Conservation (phyloP, 192 early-diverging fungal genomes). For the Coemansia sp. region DNA sequence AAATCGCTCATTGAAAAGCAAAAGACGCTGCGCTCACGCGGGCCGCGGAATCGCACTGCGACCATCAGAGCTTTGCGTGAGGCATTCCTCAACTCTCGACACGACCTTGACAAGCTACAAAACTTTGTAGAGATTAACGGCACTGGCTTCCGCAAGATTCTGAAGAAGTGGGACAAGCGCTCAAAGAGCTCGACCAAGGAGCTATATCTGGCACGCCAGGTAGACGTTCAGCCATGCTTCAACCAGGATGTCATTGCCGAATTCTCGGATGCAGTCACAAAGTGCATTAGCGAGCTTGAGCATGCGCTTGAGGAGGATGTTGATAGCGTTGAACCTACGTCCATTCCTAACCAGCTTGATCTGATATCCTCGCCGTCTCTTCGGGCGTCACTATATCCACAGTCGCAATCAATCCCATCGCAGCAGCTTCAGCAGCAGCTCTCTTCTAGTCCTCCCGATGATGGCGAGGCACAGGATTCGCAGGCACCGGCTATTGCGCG, state of each 20-base stretch:
- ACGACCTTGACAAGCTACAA: slow-evolving; percentile 94
- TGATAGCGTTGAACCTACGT: slow-evolving; percentile 15
- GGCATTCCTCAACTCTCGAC: slow-evolving; percentile 87
- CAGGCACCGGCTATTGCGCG: slow-evolving; percentile 18
- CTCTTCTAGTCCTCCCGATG: slow-evolving; percentile 2
- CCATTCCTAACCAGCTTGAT: slow-evolving; percentile 26
- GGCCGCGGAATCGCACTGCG: slow-evolving; percentile 52
- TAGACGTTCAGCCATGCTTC: slow-evolving; percentile 98
- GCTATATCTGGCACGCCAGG: slow-evolving; percentile 93
- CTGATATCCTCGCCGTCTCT: slow-evolving; percentile 43
- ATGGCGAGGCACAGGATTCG: background rate
- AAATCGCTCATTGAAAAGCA: slow-evolving; percentile 81
- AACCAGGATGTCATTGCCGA: slow-evolving; percentile 91
- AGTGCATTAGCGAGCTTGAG: slow-evolving; percentile 72
- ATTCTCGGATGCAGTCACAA: slow-evolving; percentile 76
- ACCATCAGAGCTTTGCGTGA: slow-evolving; percentile 77
- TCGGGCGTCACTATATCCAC: slow-evolving; percentile 7
- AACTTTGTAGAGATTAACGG: slow-evolving; percentile 97
- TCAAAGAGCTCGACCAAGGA: slow-evolving; percentile 97
- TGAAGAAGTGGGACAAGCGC: slow-evolving; percentile 99
- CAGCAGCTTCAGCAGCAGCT: slow-evolving; percentile 4
- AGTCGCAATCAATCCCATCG: slow-evolving; percentile 3
- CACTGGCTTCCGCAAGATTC: slow-evolving; percentile 96
- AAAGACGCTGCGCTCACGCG: slow-evolving; percentile 56
- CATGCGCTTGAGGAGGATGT: slow-evolving; percentile 56